Base-by-base conservation (phyloP, 805 yeast species). In the Yamadazyma phyllophila region DNA sequence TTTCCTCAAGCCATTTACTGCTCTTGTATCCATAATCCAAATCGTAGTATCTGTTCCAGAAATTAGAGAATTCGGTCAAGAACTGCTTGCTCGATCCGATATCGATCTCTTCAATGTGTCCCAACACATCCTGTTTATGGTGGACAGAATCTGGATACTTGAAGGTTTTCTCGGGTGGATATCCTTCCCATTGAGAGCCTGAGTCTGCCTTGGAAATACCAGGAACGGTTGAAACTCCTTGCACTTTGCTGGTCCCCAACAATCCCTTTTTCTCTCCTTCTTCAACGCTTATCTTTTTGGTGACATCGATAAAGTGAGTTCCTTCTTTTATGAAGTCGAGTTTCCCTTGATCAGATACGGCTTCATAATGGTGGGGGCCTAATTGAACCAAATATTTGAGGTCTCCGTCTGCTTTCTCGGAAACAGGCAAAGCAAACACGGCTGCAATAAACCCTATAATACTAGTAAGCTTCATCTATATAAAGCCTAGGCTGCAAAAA, bases 31-130 rank as follows among this genome's bases (percentile, higher is more conserved):
- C 97, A n/a, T 76, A 59, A 20, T 78, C 74, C 1, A 88, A 78
- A 60, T 84, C 83, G 67, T 88, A 88, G 61, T 84, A 87, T 46
- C 97, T 76, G 14, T 90, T 83, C 63, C 69, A 79, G 61, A 88
- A 88, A 34, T 85, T 77, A 4, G 91, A 71, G 59, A 88, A 82
- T 40, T 74, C 65, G 15, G 80, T 78, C 62, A 89, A 72, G 54
- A 78, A 78, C 20, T 66, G 64, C 56, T 76, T 67, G 67, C 86
- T 74, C 29, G 64, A 60, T 11, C 63, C 69, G 44, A 65, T 65
- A 51, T 77, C 73, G 46, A 88, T 78, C 2, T 69, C 46, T 5
- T 60, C 54, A 35, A 73, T 59, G 35, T 84, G 59, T 4, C 64
- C 54, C 1, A 60, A 49, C 12, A 87, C 78, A 8, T 62, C 51